Base-by-base conservation (phyloP, 257 asterid species). In the Oldenlandia corymbosa region DNA sequence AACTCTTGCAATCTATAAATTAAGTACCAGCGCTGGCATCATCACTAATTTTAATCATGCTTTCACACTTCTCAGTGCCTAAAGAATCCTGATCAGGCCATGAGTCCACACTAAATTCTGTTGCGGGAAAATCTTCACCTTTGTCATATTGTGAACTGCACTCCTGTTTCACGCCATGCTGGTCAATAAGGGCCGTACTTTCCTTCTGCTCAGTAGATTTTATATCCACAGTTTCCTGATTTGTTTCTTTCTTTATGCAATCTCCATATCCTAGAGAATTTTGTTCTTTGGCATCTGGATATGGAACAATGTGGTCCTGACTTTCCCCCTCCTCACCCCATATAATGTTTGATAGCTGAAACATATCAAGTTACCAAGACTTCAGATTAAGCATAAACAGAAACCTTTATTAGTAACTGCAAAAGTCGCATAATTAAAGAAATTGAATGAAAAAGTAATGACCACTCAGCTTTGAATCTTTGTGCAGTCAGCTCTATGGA, bases 301-400 rank as follows among this genome's bases (percentile, higher is more conserved):
- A 80, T n/a, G 97, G 97, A 80, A 88, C 98, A 75, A 79, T 79
- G 68, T 83, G 95, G 74, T 89, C 97, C 76, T 80, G 94, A 64
- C 70, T 78, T 77, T 81, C 86, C 54, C 82, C 83, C 54, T 77
- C 79, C 77, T 82, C 91, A 41, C 76, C 95, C 97, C 97, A 92
- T 84, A 85, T 77, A 69, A 88, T 84, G 65, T 87, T 80, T 51
- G 87, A 77, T 68, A 92, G 67, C 98, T 92, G 88, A 79, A 77
- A 76, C 36, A 65, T 48, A 68, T 71, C 36, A 77, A 36, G 59
- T 68, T 68, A 28, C 42, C 32, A 69, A 21, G 21, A 54, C 32
- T 43, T 69, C 26, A 31, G 42, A 32, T 49, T n/a, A 60, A 2
- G n/a, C 47, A 62, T 26, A 43, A 28, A 30, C 10, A 43, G 43